Evolutionary conservation across 306 rosid species (phyloP), one percentile per base, ranked within the genome.

Genomic region (Pyrus communis): DNA sequence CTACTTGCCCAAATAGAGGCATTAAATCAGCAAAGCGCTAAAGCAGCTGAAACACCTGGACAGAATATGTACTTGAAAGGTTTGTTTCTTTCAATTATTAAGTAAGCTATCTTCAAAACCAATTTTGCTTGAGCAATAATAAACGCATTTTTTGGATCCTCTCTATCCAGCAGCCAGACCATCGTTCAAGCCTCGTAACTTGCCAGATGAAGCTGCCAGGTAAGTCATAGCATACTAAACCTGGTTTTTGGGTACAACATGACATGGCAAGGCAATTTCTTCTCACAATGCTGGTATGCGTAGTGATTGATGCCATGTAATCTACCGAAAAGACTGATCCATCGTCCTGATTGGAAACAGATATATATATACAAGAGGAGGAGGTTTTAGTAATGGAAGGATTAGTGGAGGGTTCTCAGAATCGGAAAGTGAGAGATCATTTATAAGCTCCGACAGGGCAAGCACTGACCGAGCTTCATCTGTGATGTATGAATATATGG

Each of bases 401-500:
- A 63, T 78, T 13, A 69, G 80, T 66, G 67, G 81, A 31, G 97
- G 86, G 3, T 82, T 86, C n/a, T 61, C 85, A 18, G 98, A 88
- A 38, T 76, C 90, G 8, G 98, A 92, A 21, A 76, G 93, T 19
- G 98, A 96, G 71, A 91, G 91, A 82, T 92, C 98, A 75, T 96
- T 92, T 75, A 71, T 91, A 25, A 90, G 96, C 89, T 92, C 99
- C 0, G 97, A 65, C 19, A 91, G 97, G 83, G 83, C 93, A 45
- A 90, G 96, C 81, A 84, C 90, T 62, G 97, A 82, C 1, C 86
- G 89, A 28, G 35, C 86, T 30, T 86, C 98, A 65, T 85, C 96
- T 61, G 67, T 85, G 51, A 75, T 67, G 62, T 79, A 79, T 19
- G 97, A 95, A n/a, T 85, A 70, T 60, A 49, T 80, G 31, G 97